Base-by-base conservation (phyloP, 1,284 basidiomycete genomes). In the Cutaneotrichosporon sp. region DNA sequence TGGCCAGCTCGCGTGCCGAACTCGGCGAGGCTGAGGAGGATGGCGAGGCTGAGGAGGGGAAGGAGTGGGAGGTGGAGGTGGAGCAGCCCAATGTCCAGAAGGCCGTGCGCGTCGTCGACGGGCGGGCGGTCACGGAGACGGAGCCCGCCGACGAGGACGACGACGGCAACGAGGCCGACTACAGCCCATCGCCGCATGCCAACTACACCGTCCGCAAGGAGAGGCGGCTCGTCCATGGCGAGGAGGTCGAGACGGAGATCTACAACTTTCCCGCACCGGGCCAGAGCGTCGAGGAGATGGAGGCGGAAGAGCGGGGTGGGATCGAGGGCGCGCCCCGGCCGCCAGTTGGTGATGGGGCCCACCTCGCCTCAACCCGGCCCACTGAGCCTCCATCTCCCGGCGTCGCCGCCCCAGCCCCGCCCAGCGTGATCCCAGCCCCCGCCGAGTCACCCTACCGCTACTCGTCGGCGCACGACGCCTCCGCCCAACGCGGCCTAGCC, bases 201-300 rank as follows among this genome's bases (percentile, higher is more conserved):
- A 42, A 42, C 38, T 42, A 42, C 38, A 18, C 16, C 5, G 38
- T 46, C 5, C 22, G 24, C 1, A 46, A 46, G 45, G 45, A n/a
- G 47, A 50, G 7, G 47, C 16, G 18, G 18, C 24, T 27, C 7
- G 25, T 50, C 13, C 24, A 50, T n/a, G 47, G 47, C 1, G 27
- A 31, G 14, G 27, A 50, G 27, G 24, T 29, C 27, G 47, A 50
- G 25, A 27, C 25, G 25, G 25, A n/a, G 18, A 27, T 50, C 13
- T 50, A 50, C 27, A 50, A 27, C 47, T 50, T 50, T 29, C 47
- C 47, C 16, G 47, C 25, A 16, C 47, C 47, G 11, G 25, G 45
- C 45, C 22, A 47, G 22, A 24, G 20, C 45, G 22, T 27, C 20
- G 45, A 47, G 45, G 25, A 24, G 45, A 24, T 47, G 22, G 45